Base-by-base conservation (phyloP, 2,329 filamentous ascomycete species). In the Chrysoporthe deuterocubensis region DNA sequence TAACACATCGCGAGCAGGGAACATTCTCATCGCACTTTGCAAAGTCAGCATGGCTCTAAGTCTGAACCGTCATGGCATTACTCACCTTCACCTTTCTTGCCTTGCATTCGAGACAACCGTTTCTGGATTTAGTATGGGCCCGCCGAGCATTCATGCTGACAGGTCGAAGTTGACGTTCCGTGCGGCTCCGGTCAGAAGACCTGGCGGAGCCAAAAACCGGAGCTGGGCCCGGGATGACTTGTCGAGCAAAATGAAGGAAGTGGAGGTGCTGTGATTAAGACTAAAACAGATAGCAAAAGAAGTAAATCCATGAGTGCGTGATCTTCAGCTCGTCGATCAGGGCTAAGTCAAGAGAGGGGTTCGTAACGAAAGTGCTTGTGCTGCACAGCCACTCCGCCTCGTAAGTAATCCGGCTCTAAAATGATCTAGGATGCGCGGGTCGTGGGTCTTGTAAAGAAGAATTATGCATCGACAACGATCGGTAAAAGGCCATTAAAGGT, bases 21-120 rank as follows among this genome's bases (percentile, higher is more conserved):
- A 70, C 67, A 32, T 69, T 60, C 69, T 75, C 73, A 64, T 75
- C 72, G 71, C 73, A 75, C 70, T 74, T 71, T 46, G 14, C n/a
- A 8, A 34, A 37, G 40, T 62, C 40, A 54, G 32, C 16, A 67
- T 2, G 26, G 18, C 32, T 14, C 21, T 40, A 32, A 11, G 34
- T 37, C 26, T 13, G 43, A 26, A 58, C 42, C 21, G 14, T 14
- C 11, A 42, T 32, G n/a, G 18, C 6, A 13, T 32, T 21, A 11
- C 67, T 16, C 43, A 69, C 69, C 66, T 70, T 70, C 40, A 68
- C 60, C 59, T 67, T 62, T 21, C 54, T 57, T 9, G 48, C 42
- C 57, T 50, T 70, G 57, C 69, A 70, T 16, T 64, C 42, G 13
- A 42, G 48, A 62, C 69, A 70, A 11, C 69, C 69, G 21, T 69